These are phyloP conservation scores for Cryphonectria naterciae DNA, from an alignment of 2,329 filamentous ascomycete genomes.

Conservation along the genomic window DNA sequence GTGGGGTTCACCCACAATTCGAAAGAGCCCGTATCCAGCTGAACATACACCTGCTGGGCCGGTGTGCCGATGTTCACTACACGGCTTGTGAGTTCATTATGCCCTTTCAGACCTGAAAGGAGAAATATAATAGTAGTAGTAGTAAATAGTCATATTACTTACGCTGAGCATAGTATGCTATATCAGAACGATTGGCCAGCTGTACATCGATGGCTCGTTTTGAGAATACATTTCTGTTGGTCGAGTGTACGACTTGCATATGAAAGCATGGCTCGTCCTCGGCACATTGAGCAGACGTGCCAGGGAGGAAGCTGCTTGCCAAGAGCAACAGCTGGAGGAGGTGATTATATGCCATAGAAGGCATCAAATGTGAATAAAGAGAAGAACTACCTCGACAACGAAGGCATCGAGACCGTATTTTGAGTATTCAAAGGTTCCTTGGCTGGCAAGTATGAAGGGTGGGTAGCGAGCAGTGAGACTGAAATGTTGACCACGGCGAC, in stretches of 20 bases:
- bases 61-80: conserved; percentile 58
- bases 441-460: neutral
- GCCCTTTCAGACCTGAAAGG: conserved; percentile 35
- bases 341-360: conserved; percentile 36
- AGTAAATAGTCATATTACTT: neutral
- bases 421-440: neutral
- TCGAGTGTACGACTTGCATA: conserved; percentile 49
- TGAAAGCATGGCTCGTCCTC: conserved; percentile 41
- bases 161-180: conserved; percentile 51
- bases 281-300: conserved; percentile 29
- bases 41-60: conserved; percentile 55
- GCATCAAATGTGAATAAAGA: conserved; percentile 29
- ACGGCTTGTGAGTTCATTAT: conserved; percentile 30
- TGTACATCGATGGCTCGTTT: conserved; percentile 49
- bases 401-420: conserved; percentile 26
- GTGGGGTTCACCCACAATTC: conserved; percentile 67
- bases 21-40: conserved; percentile 63
- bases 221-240: conserved; percentile 45
- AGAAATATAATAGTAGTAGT: conserved; percentile 27
- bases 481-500: neutral
- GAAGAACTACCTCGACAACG: conserved; percentile 26
- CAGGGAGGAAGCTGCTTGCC: conserved; percentile 28
- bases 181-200: conserved; percentile 55
- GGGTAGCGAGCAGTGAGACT: neutral
- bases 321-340: conserved; percentile 33